Percentiles rank a stretch among this genome's conserved stretches.
Evolutionary conservation across 176 grass and related monocot genomes (phyloP).

Genomic region (Panicum miliaceum): DNA sequence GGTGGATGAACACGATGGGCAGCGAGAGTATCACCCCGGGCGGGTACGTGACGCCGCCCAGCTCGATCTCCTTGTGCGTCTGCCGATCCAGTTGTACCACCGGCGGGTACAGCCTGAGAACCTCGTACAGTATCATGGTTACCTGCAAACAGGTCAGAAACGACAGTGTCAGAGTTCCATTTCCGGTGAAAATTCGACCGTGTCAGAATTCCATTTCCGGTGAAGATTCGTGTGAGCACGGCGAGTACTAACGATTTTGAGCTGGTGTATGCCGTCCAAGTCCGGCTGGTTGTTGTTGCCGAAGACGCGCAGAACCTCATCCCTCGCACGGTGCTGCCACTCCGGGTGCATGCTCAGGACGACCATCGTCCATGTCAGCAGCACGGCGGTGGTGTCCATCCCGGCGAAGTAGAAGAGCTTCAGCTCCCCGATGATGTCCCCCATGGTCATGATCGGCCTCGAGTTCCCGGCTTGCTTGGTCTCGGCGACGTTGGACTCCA

Average conservation of each 20-base stretch:
- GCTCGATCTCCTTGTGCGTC: constrained; percentile 35
- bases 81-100: constrained; percentile 25
- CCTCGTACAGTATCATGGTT: constrained; percentile 58
- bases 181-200: not conserved
- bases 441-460: constrained; percentile 49
- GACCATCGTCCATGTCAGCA: constrained; percentile 66
- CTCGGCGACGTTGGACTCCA: constrained; percentile 50
- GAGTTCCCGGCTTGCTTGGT: constrained; percentile 11
- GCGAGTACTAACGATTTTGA: constrained; percentile 49
- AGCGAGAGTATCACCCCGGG: constrained; percentile 34
- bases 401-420: constrained; percentile 89
- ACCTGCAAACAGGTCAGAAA: constrained; percentile 28
- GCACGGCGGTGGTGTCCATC: constrained; percentile 62
- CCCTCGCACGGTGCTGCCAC: constrained; percentile 64
- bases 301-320: constrained; percentile 56
- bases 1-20: constrained; percentile 44
- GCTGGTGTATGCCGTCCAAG: constrained; percentile 40
- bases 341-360: constrained; percentile 56
- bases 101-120: constrained; percentile 60
- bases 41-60: constrained; percentile 53
- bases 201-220: not conserved
- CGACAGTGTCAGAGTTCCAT: not conserved
- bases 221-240: not conserved
- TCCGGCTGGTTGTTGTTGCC: constrained; percentile 35
- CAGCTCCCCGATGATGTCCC: constrained; percentile 69